phyloP scores from a whole-genome alignment of 805 yeast species.

The Naumovozyma castellii region DNA sequence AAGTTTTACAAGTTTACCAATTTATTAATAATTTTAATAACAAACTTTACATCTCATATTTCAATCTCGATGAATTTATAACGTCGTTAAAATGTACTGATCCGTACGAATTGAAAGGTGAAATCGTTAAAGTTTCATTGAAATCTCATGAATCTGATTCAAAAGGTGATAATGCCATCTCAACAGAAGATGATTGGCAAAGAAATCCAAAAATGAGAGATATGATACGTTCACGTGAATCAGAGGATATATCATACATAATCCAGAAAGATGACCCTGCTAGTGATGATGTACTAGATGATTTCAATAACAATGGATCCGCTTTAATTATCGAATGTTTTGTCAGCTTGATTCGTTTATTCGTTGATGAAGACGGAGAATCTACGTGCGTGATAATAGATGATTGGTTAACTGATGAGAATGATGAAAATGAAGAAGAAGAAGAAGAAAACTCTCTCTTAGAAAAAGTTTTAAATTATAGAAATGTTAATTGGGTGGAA shows the following conservation, averaged over 20 bases:
- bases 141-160: background rate
- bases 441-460: conserved; percentile 14
- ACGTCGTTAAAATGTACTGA: conserved; percentile 24
- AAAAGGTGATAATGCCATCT: background rate
- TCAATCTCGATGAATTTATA: conserved; percentile 25
- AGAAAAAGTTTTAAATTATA: conserved; percentile 38
- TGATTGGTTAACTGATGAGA: conserved; percentile 17
- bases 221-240: conserved; percentile 5
- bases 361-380: conserved; percentile 19
- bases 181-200: conserved; percentile 1
- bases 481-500: conserved; percentile 65
- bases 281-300: conserved; percentile 12
- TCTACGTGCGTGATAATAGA: conserved; percentile 22
- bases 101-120: conserved; percentile 22
- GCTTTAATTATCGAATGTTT: conserved; percentile 16
- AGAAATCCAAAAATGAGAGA: conserved; percentile 10
- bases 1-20: conserved; percentile 23
- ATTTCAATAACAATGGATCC: conserved; percentile 11
- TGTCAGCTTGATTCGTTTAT: conserved; percentile 17
- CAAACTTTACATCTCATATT: conserved; percentile 17
- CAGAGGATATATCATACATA: conserved; percentile 8
- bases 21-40: conserved; percentile 25
- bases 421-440: conserved; percentile 4
- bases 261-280: conserved; percentile 11
- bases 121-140: conserved; percentile 15